Conservation (phyloP, 257 asterid species). For the Verbascum thapsus region DNA sequence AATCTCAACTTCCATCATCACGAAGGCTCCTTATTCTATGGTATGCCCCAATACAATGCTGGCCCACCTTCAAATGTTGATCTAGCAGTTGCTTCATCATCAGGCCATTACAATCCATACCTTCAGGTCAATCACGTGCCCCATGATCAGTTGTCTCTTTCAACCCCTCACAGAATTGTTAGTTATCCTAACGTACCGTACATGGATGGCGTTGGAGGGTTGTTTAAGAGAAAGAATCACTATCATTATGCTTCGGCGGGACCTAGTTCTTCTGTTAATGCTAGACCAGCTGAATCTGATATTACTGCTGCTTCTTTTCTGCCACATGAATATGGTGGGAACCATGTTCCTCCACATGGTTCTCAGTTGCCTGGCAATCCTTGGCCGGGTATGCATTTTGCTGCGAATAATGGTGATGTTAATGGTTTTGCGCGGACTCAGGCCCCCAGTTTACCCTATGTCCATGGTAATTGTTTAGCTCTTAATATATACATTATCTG, state of each 20-base stretch:
- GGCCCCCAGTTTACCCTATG: constrained; percentile 38
- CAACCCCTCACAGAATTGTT: constrained; percentile 27
- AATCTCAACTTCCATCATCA: constrained; percentile 43
- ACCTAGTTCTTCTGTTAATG: constrained; percentile 57
- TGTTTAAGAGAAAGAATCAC: constrained; percentile 60
- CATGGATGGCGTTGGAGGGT: constrained; percentile 50
- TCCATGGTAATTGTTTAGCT: constrained; percentile 41
- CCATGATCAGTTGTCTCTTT: too few species aligned
- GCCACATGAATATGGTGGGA: constrained; percentile 38
- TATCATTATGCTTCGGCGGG: constrained; percentile 50
- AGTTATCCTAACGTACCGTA: constrained; percentile 39
- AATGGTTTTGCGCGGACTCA: constrained; percentile 49
- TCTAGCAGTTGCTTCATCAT: constrained; percentile 48
- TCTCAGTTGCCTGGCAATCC: constrained; percentile 51
- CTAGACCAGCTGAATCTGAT: constrained; percentile 41
- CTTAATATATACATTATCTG: background rate
- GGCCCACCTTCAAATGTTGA: constrained; percentile 38
- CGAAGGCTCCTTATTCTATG: constrained; percentile 42
- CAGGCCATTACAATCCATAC: constrained; percentile 58
- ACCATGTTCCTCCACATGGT: constrained; percentile 41
- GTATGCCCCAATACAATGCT: constrained; percentile 40
- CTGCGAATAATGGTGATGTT: constrained; percentile 38
- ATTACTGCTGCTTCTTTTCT: constrained; percentile 29
- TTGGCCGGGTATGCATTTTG: constrained; percentile 46
- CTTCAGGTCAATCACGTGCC: too few species aligned